A percentile compares a stretch with the other conserved stretches of the same genome.
Conservation (phyloP, 1,284 basidiomycete genomes). For the Tausonia pullulans region DNA sequence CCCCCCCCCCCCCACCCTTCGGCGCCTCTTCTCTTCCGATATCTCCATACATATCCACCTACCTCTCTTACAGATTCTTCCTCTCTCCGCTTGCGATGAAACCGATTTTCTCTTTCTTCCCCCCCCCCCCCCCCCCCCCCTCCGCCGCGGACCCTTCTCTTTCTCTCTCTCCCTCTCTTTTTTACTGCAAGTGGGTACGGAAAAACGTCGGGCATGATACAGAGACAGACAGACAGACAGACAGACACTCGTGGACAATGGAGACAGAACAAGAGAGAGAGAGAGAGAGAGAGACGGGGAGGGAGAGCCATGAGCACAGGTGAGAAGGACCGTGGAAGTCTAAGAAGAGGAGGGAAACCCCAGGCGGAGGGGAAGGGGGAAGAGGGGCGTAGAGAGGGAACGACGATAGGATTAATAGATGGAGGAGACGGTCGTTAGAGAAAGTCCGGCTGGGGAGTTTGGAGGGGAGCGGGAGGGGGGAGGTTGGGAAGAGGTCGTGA, state of each 20-base stretch:
- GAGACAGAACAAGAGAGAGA: not conserved
- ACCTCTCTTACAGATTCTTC: not conserved
- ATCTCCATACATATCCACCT: not conserved
- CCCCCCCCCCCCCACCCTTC: not conserved
- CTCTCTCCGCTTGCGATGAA: not conserved
- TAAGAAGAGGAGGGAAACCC: not conserved
- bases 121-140: too few species aligned
- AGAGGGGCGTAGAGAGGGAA: too few species aligned
- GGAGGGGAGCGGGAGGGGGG: too few species aligned
- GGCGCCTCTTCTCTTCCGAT: not conserved
- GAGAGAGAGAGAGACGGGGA: not conserved
- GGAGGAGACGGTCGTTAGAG: too few species aligned
- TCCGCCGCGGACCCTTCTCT: not conserved
- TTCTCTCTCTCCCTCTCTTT: not conserved
- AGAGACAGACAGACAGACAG: not conserved
- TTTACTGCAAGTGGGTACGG: not conserved
- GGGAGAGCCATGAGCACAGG: not conserved
- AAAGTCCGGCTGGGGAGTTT: too few species aligned
- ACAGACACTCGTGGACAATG: not conserved
- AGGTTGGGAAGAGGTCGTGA: not conserved
- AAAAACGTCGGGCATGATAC: not conserved
- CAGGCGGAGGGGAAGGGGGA: not conserved
- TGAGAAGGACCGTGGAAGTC: not conserved
- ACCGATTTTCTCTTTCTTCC: not conserved
- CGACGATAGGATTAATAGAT: too few species aligned